phyloP scores from a whole-genome alignment of 208 protist genomes.

The Wallacemonas collosoma region DNA sequence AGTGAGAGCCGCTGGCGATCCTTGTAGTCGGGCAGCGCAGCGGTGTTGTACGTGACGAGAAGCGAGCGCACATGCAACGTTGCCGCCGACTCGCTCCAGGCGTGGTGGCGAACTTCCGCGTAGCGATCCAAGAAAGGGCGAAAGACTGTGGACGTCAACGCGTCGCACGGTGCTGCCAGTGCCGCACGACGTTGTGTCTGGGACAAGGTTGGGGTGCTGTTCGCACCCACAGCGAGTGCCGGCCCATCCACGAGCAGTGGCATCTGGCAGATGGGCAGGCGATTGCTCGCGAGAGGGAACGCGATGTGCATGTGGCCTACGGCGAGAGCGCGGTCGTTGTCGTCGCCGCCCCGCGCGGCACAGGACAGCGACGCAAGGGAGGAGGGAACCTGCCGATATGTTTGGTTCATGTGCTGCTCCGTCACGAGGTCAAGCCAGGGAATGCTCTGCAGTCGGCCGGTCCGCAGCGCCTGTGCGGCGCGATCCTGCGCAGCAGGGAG shows the following conservation, averaged over 20 bases:
- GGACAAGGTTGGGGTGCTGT: too few relatives aligned
- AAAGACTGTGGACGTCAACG: slow-evolving; percentile 28
- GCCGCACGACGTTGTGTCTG: background rate
- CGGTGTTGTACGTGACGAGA: slow-evolving; percentile 54
- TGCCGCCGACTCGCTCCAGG: slow-evolving; percentile 67
- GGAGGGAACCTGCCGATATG: background rate
- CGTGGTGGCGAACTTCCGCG: slow-evolving; percentile 54
- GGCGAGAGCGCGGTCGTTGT: background rate
- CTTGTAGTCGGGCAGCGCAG: slow-evolving; percentile 51
- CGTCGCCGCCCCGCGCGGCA: background rate
- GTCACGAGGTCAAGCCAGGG: slow-evolving; percentile 83
- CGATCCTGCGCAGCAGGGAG: background rate
- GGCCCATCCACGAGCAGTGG: slow-evolving; percentile 22
- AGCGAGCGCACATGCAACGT: slow-evolving; percentile 56
- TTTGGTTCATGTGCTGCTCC: slow-evolving; percentile 35
- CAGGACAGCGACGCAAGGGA: background rate
- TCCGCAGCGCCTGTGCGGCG: slow-evolving; percentile 26
- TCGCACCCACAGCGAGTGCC: background rate
- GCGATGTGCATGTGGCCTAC: slow-evolving; percentile 30
- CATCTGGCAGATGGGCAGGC: slow-evolving; percentile 25
- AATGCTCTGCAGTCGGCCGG: slow-evolving; percentile 47
- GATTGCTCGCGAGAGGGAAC: slow-evolving; percentile 47
- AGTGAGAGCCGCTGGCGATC: slow-evolving; percentile 71
- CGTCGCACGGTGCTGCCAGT: background rate
- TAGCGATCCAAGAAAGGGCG: slow-evolving; percentile 50